Percentiles rank a stretch among this genome's conserved stretches.
These are phyloP conservation scores for Aspergillus fumigatus DNA, from an alignment of 2,329 filamentous ascomycete species.

Conservation along the genomic window DNA sequence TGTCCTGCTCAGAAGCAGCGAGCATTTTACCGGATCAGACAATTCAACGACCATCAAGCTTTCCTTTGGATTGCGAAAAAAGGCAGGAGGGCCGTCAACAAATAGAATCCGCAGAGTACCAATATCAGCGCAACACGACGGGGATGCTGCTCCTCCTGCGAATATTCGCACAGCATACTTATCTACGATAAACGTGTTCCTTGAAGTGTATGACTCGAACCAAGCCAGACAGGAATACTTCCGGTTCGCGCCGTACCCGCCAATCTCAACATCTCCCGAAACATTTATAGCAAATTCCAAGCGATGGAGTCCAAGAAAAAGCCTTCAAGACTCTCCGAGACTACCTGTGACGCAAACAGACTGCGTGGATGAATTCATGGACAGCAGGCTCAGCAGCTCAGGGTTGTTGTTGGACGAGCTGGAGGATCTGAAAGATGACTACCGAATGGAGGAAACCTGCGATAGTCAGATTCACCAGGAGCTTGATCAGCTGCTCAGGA, in stretches of 20 bases:
- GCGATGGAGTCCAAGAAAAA: background rate
- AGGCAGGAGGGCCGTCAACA: background rate
- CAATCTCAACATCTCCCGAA: background rate
- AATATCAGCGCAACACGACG: slow-evolving; percentile 10
- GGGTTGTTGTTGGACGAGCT: background rate
- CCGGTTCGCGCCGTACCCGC: background rate
- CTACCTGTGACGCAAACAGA: background rate
- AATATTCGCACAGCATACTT: slow-evolving; percentile 13
- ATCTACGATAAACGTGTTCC: slow-evolving; percentile 16
- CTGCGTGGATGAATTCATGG: background rate
- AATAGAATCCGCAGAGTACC: slow-evolving; percentile 11
- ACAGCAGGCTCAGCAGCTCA: background rate
- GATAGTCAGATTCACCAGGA: background rate
- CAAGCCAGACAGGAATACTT: background rate
- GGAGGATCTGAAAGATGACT: background rate
- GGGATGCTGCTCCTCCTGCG: slow-evolving; percentile 14
- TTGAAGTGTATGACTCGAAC: slow-evolving; percentile 11
- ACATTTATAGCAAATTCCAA: background rate
- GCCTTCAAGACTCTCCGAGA: background rate
- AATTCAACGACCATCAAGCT: slow-evolving; percentile 10
- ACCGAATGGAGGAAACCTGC: background rate
- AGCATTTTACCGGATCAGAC: background rate
- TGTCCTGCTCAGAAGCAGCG: slow-evolving; percentile 17
- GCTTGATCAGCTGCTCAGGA: slow-evolving; percentile 20
- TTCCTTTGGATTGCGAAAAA: slow-evolving; percentile 19